These are phyloP conservation scores for Millerozyma miso DNA, from an alignment of 805 yeast genomes.

Conservation along the genomic window DNA sequence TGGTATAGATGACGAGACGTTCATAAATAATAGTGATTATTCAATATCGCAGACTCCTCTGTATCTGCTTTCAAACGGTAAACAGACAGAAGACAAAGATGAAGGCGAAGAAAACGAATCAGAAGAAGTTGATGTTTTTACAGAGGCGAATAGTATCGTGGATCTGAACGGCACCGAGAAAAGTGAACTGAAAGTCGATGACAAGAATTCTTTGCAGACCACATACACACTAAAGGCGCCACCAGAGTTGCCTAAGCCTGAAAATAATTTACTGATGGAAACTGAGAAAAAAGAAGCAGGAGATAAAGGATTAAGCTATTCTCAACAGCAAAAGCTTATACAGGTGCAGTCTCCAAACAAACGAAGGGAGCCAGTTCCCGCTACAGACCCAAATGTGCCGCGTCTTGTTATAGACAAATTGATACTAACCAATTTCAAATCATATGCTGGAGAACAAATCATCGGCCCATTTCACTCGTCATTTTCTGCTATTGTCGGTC, in stretches of 20 bases:
- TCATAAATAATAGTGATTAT: slow-evolving; percentile 40
- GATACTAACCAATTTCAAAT: slow-evolving; percentile 81
- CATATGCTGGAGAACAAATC: slow-evolving; percentile 89
- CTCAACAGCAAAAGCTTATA: slow-evolving; percentile 25
- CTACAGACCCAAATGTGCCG: slow-evolving; percentile 28
- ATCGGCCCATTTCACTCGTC: slow-evolving; percentile 94
- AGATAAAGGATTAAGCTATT: slow-evolving; percentile 16
- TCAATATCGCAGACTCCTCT: not conserved
- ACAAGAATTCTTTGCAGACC: not conserved
- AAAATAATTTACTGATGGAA: not conserved
- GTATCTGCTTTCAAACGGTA: not conserved
- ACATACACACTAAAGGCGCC: not conserved
- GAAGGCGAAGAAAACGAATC: not conserved
- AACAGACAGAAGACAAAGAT: not conserved
- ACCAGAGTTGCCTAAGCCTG: not conserved
- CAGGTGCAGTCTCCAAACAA: slow-evolving; percentile 26
- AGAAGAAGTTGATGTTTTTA: not conserved
- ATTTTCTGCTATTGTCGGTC: slow-evolving; percentile 97
- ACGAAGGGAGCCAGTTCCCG: slow-evolving; percentile 16
- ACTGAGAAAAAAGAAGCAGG: not conserved
- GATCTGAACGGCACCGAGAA: not conserved
- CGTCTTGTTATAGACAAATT: slow-evolving; percentile 74
- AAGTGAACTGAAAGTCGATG: not conserved
- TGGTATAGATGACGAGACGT: slow-evolving; percentile 20
- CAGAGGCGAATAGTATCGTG: not conserved